Evolutionary conservation across 2,329 filamentous ascomycete species (phyloP).

Genomic region (Colletotrichum horii): DNA sequence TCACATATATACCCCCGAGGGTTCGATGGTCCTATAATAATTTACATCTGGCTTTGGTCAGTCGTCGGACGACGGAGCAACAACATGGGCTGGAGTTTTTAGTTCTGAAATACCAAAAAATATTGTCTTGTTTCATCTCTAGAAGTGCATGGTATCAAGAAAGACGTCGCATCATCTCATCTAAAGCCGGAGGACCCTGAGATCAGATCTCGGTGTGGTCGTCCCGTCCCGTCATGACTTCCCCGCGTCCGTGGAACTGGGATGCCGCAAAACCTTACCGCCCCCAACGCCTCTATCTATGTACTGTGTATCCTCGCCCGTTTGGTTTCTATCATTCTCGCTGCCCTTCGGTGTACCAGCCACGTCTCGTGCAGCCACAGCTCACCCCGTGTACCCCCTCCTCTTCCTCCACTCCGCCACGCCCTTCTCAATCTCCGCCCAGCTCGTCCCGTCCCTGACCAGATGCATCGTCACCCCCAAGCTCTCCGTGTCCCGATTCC

Average conservation of each 20-base stretch:
- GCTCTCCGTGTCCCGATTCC: conserved; percentile 81
- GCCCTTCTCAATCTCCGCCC: conserved; percentile 78
- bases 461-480: conserved; percentile 86
- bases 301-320: neutral
- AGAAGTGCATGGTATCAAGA: neutral
- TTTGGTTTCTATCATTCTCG: neutral
- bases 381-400: conserved; percentile 49
- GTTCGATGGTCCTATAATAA: neutral
- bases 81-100: conserved; percentile 15
- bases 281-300: neutral
- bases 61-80: neutral
- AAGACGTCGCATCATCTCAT: neutral
- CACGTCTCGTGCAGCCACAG: neutral
- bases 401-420: conserved; percentile 82
- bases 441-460: conserved; percentile 79
- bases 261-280: neutral
- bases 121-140: neutral
- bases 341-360: neutral
- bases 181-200: neutral
- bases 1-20: conserved; percentile 11
- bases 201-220: neutral
- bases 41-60: neutral
- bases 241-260: neutral
- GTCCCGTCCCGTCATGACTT: neutral
- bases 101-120: neutral